Evolutionary conservation across 345 rosid species (phyloP).

Genomic region (Cardamine chenopodiifolia): DNA sequence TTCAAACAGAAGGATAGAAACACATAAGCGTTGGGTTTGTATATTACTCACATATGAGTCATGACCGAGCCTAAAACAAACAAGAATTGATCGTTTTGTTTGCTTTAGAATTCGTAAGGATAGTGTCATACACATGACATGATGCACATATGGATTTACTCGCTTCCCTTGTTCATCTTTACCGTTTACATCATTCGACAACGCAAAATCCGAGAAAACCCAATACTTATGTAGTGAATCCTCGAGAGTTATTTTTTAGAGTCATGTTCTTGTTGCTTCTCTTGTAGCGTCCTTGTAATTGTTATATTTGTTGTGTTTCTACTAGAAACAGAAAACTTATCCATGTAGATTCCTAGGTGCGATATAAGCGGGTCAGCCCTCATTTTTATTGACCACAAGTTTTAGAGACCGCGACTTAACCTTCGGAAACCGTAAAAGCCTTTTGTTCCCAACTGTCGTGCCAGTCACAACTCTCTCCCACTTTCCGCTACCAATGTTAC

Average conservation of each 20-base stretch:
- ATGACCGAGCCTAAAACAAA: neutral
- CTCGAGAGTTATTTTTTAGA: constrained; percentile 10
- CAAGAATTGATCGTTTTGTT: neutral
- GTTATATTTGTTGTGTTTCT: constrained; percentile 17
- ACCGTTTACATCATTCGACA: neutral
- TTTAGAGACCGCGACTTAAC: constrained; percentile 55
- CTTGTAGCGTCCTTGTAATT: constrained; percentile 36
- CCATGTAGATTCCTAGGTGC: constrained; percentile 65
- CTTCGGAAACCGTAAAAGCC: constrained; percentile 60
- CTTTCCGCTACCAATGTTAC: constrained; percentile 36
- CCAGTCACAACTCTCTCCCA: constrained; percentile 66
- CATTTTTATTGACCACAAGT: constrained; percentile 60
- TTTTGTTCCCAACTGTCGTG: constrained; percentile 77
- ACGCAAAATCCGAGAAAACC: neutral
- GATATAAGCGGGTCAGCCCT: constrained; percentile 84
- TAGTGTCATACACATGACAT: neutral
- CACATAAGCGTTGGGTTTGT: too few species aligned
- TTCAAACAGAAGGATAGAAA: too few species aligned
- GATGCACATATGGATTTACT: neutral
- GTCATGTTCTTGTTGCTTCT: constrained; percentile 15
- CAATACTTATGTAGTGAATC: neutral
- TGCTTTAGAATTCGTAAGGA: neutral
- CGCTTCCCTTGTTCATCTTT: neutral
- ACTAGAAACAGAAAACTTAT: constrained; percentile 45
- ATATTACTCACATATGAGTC: too few species aligned